Percentiles rank a stretch among this genome's conserved stretches.
These are phyloP conservation scores for Garcia nutans DNA, from an alignment of 345 rosid genomes.

Conservation along the genomic window DNA sequence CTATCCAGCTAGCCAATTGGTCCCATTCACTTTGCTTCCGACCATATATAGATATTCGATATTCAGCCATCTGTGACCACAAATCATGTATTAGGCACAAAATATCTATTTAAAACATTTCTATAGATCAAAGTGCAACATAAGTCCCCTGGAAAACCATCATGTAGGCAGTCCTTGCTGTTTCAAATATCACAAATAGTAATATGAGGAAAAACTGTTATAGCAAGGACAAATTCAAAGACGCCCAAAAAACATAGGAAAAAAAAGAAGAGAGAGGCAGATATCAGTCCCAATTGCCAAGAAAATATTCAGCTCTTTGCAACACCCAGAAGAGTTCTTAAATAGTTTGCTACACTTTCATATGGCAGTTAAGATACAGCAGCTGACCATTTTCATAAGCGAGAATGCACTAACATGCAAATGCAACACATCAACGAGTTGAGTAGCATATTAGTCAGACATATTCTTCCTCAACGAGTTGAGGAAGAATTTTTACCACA, in stretches of 20 bases:
- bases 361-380: background rate
- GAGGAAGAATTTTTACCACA: background rate
- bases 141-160: background rate
- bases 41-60: conserved; percentile 94
- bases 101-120: background rate
- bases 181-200: background rate
- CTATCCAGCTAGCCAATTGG: conserved; percentile 98
- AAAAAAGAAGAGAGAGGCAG: background rate
- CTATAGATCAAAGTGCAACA: background rate
- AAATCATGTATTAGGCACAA: background rate
- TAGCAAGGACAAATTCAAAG: background rate
- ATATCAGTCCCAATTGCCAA: background rate
- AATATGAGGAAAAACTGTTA: background rate
- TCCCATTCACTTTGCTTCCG: conserved; percentile 99
- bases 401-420: background rate
- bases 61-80: conserved; percentile 91
- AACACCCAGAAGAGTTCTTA: background rate
- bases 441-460: background rate
- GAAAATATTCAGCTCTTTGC: background rate
- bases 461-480: background rate
- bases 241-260: background rate
- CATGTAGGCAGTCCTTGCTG: background rate
- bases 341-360: background rate
- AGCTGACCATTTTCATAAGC: background rate
- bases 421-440: background rate